Percentiles rank a stretch among this genome's conserved stretches.
phyloP scores from a whole-genome alignment of 129 eudicot species.

The Helianthus annuus region DNA sequence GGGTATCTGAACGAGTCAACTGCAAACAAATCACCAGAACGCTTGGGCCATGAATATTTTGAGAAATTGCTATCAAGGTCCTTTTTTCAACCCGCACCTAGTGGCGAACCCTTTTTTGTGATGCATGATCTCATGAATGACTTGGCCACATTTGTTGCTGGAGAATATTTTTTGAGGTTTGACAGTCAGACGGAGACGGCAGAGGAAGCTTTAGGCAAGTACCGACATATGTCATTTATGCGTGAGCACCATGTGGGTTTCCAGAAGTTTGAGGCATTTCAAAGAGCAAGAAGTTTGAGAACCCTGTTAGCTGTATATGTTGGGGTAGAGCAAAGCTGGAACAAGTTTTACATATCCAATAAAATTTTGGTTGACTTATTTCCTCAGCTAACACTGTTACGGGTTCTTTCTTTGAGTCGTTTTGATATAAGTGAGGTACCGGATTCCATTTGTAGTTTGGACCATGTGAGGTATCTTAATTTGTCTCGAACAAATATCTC shows the following conservation, averaged over 20 bases:
- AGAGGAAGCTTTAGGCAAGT: neutral
- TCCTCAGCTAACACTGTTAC: neutral
- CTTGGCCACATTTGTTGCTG: neutral
- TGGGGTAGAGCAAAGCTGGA: neutral
- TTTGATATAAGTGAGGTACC: slow-evolving; percentile 11
- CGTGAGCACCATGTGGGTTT: neutral
- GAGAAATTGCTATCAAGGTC: neutral
- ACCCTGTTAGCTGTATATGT: neutral
- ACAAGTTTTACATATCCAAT: neutral
- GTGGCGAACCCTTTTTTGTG: neutral
- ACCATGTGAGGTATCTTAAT: slow-evolving; percentile 30
- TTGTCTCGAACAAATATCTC: slow-evolving; percentile 15
- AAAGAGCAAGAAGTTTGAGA: neutral
- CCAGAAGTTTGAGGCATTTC: neutral
- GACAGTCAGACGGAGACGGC: neutral
- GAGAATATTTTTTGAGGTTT: neutral
- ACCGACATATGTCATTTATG: neutral
- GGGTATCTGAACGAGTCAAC: neutral
- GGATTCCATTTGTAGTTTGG: slow-evolving; percentile 3
- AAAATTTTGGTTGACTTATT: slow-evolving; percentile 14
- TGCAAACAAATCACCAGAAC: neutral
- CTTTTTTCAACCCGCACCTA: slow-evolving; percentile 4
- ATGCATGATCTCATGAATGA: neutral
- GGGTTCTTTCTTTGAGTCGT: slow-evolving; percentile 8
- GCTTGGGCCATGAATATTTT: neutral